phyloP scores from a whole-genome alignment of 2,329 filamentous ascomycete species.

The Metarhizium guizhouense region DNA sequence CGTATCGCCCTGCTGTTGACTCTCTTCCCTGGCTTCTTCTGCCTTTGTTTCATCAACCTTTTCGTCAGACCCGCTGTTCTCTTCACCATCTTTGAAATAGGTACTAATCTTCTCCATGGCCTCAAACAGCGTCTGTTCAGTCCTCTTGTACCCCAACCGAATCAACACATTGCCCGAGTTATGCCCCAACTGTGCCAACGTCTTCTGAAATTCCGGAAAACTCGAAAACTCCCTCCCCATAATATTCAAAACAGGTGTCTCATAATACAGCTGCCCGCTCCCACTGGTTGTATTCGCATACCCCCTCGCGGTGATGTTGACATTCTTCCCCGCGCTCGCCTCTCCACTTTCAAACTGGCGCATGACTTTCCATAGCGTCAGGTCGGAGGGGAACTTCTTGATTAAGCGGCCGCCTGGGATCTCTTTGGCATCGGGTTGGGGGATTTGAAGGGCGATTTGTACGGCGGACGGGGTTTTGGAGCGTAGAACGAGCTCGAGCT shows the following conservation, averaged over 20 bases:
- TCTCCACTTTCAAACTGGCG: conserved; percentile 80
- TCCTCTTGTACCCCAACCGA: conserved; percentile 66
- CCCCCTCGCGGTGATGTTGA: conserved; percentile 80
- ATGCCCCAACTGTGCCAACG: conserved; percentile 75
- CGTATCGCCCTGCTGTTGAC: conserved; percentile 10
- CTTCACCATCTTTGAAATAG: conserved; percentile 51
- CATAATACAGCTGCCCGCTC: conserved; percentile 76
- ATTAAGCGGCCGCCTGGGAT: conserved; percentile 59
- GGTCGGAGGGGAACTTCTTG: conserved; percentile 81
- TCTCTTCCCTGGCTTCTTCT: conserved; percentile 5
- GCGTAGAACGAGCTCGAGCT: conserved; percentile 81
- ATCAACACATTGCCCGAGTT: conserved; percentile 77
- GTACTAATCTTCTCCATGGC: conserved; percentile 74
- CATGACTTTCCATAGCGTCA: conserved; percentile 80
- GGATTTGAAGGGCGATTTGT: conserved; percentile 80
- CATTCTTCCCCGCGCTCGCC: conserved; percentile 47
- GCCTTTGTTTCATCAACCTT: conserved; percentile 11
- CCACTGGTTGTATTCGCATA: conserved; percentile 53
- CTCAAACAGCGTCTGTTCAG: conserved; percentile 70
- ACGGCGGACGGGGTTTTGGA: conserved; percentile 80
- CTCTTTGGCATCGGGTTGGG: conserved; percentile 56
- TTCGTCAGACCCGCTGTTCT: neutral
- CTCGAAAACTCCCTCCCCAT: conserved; percentile 71
- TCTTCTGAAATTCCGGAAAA: conserved; percentile 81
- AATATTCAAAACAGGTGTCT: conserved; percentile 75